Base-by-base conservation (phyloP, 2,329 filamentous ascomycete genomes). In the Leptographium flavum region DNA sequence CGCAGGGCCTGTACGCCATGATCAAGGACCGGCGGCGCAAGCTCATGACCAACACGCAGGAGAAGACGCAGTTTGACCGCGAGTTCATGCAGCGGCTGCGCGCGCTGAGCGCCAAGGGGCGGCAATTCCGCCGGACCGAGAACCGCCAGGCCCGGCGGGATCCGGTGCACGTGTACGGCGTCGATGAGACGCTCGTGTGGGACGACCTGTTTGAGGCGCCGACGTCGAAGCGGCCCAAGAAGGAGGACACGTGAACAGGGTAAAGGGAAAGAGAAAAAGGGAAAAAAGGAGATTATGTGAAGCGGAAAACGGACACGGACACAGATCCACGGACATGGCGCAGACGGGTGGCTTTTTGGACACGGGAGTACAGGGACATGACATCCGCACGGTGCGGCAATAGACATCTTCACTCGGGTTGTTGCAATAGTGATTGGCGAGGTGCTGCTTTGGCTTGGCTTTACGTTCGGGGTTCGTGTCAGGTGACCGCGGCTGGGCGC, bases 121-220 rank as follows among this genome's bases (percentile, higher is more conserved):
- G 46, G 9, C 33, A 40, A 17, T 54, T 37, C 43, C 50, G 52
- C 4, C 15, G 31, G 23, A 5, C 78, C 45, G 54, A 67, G 55
- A 55, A 69, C 48, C 52, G 65, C 54, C 54, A 67, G 27, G 74
- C 80, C 46, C 60, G 66, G 47, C 56, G 60, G 39, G 55, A 61
- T 21, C 69, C 69, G 1, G 54, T 74, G 13, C 63, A 68, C 36
- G 63, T 76, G 37, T 62, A 73, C 21, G 72, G 71, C 53, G 52
- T 60, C 27, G 53, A 62, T n/a, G 51, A 55, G 31, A 55, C 59
- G 15, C 50, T 62, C 28, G 45, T 49, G 2, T 66, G 55, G 52
- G 45, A 58, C 0, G 58, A 62, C 9, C 60, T 64, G 3, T 68
- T 68, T 49, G 50, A 6, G 17, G 46, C 38, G 40, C 45, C 19